Conservation (phyloP, 2,329 filamentous ascomycete species). For the Penicillium sp. region DNA sequence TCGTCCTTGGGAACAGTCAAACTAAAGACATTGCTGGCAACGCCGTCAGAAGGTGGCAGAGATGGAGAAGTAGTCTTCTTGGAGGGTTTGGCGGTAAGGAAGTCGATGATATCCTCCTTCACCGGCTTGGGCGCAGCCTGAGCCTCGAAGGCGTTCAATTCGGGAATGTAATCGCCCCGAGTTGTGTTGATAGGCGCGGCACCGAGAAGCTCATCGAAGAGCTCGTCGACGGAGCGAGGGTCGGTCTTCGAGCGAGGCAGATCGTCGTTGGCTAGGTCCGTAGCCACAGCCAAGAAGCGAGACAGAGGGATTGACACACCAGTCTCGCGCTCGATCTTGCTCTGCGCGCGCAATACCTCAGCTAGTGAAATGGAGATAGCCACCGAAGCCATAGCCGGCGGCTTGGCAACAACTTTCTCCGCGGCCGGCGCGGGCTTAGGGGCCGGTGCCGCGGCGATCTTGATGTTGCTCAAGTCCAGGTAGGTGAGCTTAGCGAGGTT, state of each 20-base stretch:
- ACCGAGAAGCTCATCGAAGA: constrained; percentile 87
- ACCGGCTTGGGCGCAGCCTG: constrained; percentile 33
- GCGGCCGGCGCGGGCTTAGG: constrained; percentile 31
- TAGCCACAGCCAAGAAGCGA: constrained; percentile 80
- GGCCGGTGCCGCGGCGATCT: constrained; percentile 58
- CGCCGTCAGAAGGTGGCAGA: constrained; percentile 38
- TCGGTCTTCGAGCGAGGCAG: constrained; percentile 66
- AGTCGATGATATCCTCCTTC: constrained; percentile 79
- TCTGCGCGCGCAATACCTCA: constrained; percentile 76
- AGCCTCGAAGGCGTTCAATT: constrained; percentile 58
- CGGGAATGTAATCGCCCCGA: constrained; percentile 68
- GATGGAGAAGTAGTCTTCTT: constrained; percentile 29
- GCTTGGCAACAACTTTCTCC: constrained; percentile 26
- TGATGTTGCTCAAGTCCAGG: constrained; percentile 94
- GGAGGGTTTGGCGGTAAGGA: constrained; percentile 58
- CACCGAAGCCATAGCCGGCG: constrained; percentile 45
- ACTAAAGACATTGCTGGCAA: constrained; percentile 73
- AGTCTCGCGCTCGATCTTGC: constrained; percentile 71
- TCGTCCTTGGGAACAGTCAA: constrained; percentile 76
- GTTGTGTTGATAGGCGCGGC: constrained; percentile 41
- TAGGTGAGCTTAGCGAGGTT: constrained; percentile 74
- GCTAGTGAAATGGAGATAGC: constrained; percentile 74
- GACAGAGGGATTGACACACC: constrained; percentile 80
- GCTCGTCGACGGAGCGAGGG: constrained; percentile 70
- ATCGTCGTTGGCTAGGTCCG: constrained; percentile 82